Base-by-base conservation (phyloP, 2,329 filamentous ascomycete genomes). In the Claviceps fusiformis region DNA sequence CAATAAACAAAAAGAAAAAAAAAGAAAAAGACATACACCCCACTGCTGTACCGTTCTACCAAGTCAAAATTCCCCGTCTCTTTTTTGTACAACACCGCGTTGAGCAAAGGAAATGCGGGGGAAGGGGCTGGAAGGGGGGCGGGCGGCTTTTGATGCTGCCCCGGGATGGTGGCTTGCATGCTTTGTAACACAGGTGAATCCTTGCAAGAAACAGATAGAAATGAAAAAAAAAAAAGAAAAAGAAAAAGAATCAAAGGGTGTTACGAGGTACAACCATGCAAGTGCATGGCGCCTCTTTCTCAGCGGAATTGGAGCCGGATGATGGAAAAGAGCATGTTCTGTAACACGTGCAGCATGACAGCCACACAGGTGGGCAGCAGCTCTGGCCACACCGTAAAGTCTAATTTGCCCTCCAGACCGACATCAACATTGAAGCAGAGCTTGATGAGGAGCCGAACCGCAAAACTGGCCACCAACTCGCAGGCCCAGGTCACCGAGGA, bases 261-360 rank as follows among this genome's bases (percentile, higher is more conserved):
- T 24, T 24, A 24, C 24, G 24, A 24, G 24, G 24, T 24, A 17
- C 44, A 5, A 29, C n/a, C 43, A 27, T 35, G 19, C 19, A 44
- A 52, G 27, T 24, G 29, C 35, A 8, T 27, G 9, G 41, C 3
- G 31, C 5, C 27, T 15, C 11, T 56, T 52, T 10, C 7, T 56
- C 54, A 58, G 39, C 45, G 56, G 49, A 86, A 86, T 59, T 80
- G 76, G 63, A 86, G 68, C 59, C 82, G 75, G 41, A 85, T 79
- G 62, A 86, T 86, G 49, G 80, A 82, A 69, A 86, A 86, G 55
- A 86, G 68, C 83, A 86, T 86, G 65, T 86, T 86, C 69, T 86
- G 83, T 67, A 86, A 64, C 52, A 86, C 83, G 62, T 86, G 83
- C 65, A 86, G 70, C 71, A 81, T 81, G 27, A 85, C 82, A 27